Evolutionary conservation across 345 rosid genomes (phyloP).

Genomic region (Raphanus sativus): DNA sequence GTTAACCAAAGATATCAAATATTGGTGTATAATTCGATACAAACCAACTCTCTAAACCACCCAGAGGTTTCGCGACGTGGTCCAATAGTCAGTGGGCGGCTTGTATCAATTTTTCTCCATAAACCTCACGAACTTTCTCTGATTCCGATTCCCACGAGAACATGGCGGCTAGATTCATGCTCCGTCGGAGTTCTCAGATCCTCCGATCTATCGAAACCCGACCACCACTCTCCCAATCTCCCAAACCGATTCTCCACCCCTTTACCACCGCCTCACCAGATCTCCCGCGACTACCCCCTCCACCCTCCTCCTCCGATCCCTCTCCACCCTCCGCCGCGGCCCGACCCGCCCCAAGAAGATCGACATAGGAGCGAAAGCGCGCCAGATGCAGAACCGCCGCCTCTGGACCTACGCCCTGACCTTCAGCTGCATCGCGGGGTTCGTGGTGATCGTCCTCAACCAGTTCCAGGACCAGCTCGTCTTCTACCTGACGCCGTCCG

Average conservation of each 20-base stretch:
- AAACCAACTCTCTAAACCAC: not conserved
- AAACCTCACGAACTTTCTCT: conserved; percentile 36
- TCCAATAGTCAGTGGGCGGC: conserved; percentile 2
- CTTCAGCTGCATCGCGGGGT: conserved; percentile 86
- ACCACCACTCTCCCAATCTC: conserved; percentile 35
- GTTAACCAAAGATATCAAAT: not conserved
- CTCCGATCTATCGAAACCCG: conserved; percentile 27
- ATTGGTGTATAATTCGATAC: not conserved
- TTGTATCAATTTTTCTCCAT: conserved; percentile 6
- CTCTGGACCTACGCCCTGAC: conserved; percentile 87
- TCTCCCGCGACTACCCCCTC: too few species aligned
- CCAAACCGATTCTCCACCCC: not conserved
- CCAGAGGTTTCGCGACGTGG: conserved; percentile 15
- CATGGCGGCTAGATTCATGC: conserved; percentile 60
- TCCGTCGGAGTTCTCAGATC: conserved; percentile 58
- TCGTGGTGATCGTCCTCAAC: conserved; percentile 77
- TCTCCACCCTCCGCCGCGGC: conserved; percentile 62
- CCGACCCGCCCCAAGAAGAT: conserved; percentile 60
- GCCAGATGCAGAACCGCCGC: conserved; percentile 90
- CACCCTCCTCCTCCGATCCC: conserved; percentile 42
- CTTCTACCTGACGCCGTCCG: conserved; percentile 81
- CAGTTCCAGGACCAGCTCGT: conserved; percentile 88
- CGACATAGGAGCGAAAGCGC: conserved; percentile 81
- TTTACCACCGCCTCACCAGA: too few species aligned
- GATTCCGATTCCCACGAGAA: conserved; percentile 22